These are phyloP conservation scores for Cordyceps farinosa DNA, from an alignment of 2,329 filamentous ascomycete genomes.

Conservation along the genomic window DNA sequence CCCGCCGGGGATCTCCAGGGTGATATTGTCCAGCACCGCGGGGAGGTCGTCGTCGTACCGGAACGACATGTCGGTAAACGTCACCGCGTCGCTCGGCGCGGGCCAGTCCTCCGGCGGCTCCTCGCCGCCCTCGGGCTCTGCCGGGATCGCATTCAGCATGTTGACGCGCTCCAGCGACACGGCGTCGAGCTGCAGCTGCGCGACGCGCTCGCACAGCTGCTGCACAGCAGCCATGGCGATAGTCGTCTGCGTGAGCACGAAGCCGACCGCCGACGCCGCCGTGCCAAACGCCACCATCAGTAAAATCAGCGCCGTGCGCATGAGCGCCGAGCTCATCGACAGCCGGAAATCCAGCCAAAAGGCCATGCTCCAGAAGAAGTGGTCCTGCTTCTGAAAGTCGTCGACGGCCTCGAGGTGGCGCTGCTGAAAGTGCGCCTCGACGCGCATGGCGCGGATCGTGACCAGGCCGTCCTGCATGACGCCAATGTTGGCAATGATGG, in stretches of 20 bases:
- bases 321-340: slow-evolving; percentile 55
- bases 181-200: slow-evolving; percentile 85
- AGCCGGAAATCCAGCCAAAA: slow-evolving; percentile 82
- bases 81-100: slow-evolving; percentile 64
- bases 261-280: slow-evolving; percentile 75
- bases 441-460: slow-evolving; percentile 79
- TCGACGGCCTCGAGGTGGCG: slow-evolving; percentile 79
- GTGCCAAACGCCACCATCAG: slow-evolving; percentile 73
- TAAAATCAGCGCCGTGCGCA: slow-evolving; percentile 69
- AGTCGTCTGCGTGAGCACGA: slow-evolving; percentile 62
- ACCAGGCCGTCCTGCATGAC: slow-evolving; percentile 81
- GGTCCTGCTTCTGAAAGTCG: slow-evolving; percentile 89
- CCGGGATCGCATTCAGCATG: slow-evolving; percentile 73
- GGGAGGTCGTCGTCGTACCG: slow-evolving; percentile 76
- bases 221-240: slow-evolving; percentile 37
- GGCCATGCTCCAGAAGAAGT: slow-evolving; percentile 90
- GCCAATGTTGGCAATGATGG: slow-evolving; percentile 89
- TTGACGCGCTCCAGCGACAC: slow-evolving; percentile 85
- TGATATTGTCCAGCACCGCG: slow-evolving; percentile 64
- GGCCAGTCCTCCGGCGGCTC: slow-evolving; percentile 77
- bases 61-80: slow-evolving; percentile 73
- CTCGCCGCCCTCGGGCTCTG: slow-evolving; percentile 65
- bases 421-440: slow-evolving; percentile 74
- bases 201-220: slow-evolving; percentile 72
- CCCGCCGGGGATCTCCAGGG: slow-evolving; percentile 66